These are phyloP conservation scores for Corymbia calophylla DNA, from an alignment of 441 rosid genomes.

Conservation along the genomic window DNA sequence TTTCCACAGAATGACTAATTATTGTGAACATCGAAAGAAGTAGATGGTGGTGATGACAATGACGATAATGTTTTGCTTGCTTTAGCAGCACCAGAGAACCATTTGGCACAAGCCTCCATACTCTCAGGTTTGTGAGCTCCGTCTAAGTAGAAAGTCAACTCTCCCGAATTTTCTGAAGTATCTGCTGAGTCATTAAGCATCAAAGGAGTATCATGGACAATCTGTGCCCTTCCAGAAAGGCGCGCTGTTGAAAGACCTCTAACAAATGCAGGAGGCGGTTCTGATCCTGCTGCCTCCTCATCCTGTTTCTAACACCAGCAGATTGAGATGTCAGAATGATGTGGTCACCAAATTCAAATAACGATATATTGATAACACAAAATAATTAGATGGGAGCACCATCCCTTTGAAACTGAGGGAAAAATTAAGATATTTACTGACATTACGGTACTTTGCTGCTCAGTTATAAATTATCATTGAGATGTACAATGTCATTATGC, in stretches of 20 bases:
- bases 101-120: conserved; percentile 88
- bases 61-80: conserved; percentile 15
- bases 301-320: conserved; percentile 19
- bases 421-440: not conserved
- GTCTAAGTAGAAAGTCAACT: conserved; percentile 79
- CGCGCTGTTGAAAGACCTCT: conserved; percentile 82
- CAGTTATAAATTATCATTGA: not conserved
- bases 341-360: not conserved
- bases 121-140: conserved; percentile 99
- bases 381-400: not conserved
- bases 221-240: conserved; percentile 78
- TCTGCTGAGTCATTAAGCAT: conserved; percentile 22
- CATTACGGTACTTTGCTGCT: not conserved
- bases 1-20: conserved; percentile 16
- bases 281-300: conserved; percentile 18
- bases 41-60: conserved; percentile 6
- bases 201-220: conserved; percentile 43
- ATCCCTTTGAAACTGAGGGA: not conserved
- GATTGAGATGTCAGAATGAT: not conserved
- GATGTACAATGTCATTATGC: not conserved
- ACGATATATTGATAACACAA: not conserved
- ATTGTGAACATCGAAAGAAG: conserved; percentile 9
- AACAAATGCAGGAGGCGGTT: conserved; percentile 43
- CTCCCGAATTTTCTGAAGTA: conserved; percentile 31
- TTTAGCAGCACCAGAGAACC: conserved; percentile 66